Evolutionary conservation across 768 basidiomycete species (phyloP).

Genomic region (Hygrocybe punicea): DNA sequence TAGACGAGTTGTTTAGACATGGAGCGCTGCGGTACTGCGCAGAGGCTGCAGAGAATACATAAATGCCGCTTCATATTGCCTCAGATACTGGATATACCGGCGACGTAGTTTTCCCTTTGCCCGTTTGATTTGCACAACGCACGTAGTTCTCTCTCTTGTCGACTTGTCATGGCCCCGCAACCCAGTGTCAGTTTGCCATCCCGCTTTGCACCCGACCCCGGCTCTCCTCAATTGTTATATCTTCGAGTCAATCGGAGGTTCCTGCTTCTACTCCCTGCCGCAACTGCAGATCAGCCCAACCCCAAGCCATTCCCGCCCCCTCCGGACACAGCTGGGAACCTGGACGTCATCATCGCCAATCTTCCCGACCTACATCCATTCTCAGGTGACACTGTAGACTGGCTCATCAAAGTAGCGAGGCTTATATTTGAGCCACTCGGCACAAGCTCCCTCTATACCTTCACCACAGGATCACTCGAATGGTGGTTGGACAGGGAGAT

Average conservation of each 20-base stretch:
- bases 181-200: too few species aligned
- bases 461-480: conserved; percentile 15
- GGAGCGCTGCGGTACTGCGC: too few species aligned
- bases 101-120: too few species aligned
- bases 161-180: too few species aligned
- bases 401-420: conserved; percentile 16
- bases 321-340: conserved; percentile 12
- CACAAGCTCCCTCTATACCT: conserved; percentile 19
- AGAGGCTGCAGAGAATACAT: too few species aligned
- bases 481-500: conserved; percentile 18
- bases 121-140: too few species aligned
- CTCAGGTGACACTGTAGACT: conserved; percentile 14
- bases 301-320: conserved; percentile 3
- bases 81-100: too few species aligned
- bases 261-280: conserved; percentile 5
- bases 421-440: conserved; percentile 19
- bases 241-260: conserved; percentile 13
- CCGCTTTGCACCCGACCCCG: background rate
- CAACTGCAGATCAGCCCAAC: conserved; percentile 9
- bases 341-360: conserved; percentile 12
- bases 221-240: conserved; percentile 8
- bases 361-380: conserved; percentile 12
- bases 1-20: too few species aligned
- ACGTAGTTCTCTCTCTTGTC: too few species aligned
- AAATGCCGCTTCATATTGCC: too few species aligned